Base-by-base conservation (phyloP, 2,329 filamentous ascomycete species). In the Apiospora koreana region DNA sequence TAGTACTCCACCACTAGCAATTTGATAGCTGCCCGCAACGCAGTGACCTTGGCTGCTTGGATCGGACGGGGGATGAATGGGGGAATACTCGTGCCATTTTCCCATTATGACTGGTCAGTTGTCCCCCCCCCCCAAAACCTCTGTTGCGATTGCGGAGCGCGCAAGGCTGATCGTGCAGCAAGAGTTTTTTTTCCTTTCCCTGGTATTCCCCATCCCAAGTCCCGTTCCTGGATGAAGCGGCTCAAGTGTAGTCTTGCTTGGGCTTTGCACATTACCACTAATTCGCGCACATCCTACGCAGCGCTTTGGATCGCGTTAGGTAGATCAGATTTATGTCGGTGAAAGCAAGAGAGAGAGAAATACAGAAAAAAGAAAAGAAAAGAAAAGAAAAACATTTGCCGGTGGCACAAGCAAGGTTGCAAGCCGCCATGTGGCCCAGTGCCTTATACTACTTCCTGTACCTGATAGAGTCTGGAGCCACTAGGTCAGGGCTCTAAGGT, bases 141-240 rank as follows among this genome's bases (percentile, higher is more conserved):
- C 21, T 62, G 54, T 31, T 62, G 54, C 54, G 54, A 62, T 62
- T 62, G 31, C 54, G 54, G 54, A 62, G 54, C 54, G 18, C 31
- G 54, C 31, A 38, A 62, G 54, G 54, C 54, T 62, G 54, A 62
- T 62, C 54, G 18, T 35, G 50, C 50, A 38, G 31, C 54, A 38
- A 62, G 31, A 62, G 21, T 38, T 62, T 62, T 62, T 38, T 62
- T 38, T 38, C 10, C 23, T 23, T n/a, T 62, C 28, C 16, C 8
- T 21, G 3, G 38, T 9, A 41, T 25, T 28, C 23, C 23, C 12
- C 48, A 16, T 50, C 45, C 45, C 45, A 46, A 10, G 25, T 54
- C 48, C 48, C 48, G 48, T 31, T 25, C 25, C 48, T 54, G 48
- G 48, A 16, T 54, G 18, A 54, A 54, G 25, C 48, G 48, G 48